These are phyloP conservation scores for Saccharomycopsis vini DNA, from an alignment of 805 yeast genomes.

Conservation along the genomic window DNA sequence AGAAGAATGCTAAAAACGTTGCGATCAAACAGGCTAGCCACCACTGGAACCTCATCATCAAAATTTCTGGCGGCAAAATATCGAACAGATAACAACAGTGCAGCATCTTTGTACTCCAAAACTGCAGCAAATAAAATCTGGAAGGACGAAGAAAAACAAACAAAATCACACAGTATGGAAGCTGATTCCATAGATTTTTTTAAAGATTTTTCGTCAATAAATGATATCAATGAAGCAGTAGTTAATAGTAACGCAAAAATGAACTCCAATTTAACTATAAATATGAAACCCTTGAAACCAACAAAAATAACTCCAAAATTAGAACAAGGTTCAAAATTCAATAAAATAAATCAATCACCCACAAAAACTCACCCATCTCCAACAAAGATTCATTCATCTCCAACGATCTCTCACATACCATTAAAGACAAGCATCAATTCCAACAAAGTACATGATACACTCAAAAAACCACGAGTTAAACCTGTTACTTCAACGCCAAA, in stretches of 20 bases:
- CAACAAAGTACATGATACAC: neutral
- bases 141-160: conserved; percentile 15
- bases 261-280: neutral
- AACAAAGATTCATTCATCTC: neutral
- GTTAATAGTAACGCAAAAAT: neutral
- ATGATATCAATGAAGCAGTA: neutral
- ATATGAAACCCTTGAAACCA: neutral
- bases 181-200: conserved; percentile 10
- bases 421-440: too few species aligned
- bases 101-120: conserved; percentile 22
- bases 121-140: conserved; percentile 24
- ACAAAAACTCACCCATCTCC: too few species aligned
- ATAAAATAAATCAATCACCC: neutral
- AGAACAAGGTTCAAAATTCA: neutral
- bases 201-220: conserved; percentile 13
- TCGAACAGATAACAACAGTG: conserved; percentile 15
- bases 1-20: conserved; percentile 28
- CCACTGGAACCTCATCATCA: neutral
- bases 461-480: neutral
- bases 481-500: neutral
- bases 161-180: neutral
- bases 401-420: too few species aligned
- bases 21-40: conserved; percentile 23
- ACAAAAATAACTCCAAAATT: neutral
- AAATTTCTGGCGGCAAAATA: conserved; percentile 5